A percentile compares a stretch with the other conserved stretches of the same genome.
Conservation (phyloP, 768 basidiomycete genomes). For the Ephemerocybe angulata region DNA sequence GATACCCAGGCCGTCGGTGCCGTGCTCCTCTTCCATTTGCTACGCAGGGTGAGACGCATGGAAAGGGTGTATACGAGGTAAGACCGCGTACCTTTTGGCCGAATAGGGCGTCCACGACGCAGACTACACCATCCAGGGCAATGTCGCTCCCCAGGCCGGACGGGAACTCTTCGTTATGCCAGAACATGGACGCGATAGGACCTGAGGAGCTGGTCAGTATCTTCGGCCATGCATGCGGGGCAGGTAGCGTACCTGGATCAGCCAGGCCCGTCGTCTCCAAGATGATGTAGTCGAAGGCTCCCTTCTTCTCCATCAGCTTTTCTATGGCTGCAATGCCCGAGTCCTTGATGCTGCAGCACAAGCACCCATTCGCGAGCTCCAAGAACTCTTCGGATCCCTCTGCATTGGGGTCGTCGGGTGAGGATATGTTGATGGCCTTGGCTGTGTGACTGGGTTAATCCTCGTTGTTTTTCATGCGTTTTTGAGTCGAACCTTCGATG, state of each 20-base stretch:
- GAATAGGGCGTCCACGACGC: constrained; percentile 88
- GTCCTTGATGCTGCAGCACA: constrained; percentile 99
- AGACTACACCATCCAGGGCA: constrained; percentile 82
- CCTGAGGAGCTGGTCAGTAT: constrained; percentile 35
- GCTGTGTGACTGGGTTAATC: constrained; percentile 41
- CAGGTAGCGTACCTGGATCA: constrained; percentile 67
- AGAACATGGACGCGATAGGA: constrained; percentile 85
- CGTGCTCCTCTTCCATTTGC: constrained; percentile 85
- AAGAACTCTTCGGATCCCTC: constrained; percentile 80
- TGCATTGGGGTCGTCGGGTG: constrained; percentile 56
- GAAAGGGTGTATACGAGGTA: not conserved
- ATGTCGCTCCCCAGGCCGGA: constrained; percentile 67
- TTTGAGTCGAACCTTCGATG: constrained; percentile 70
- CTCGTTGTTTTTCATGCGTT: constrained; percentile 1
- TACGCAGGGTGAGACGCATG: constrained; percentile 24
- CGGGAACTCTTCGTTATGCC: constrained; percentile 82
- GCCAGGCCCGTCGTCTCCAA: constrained; percentile 95
- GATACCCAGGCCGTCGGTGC: constrained; percentile 42
- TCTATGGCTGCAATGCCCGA: constrained; percentile 91
- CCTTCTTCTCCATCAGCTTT: constrained; percentile 81
- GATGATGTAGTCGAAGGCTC: constrained; percentile 91
- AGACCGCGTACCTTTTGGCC: constrained; percentile 41
- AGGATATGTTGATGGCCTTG: constrained; percentile 80
- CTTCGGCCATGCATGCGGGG: not conserved
- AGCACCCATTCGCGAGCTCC: constrained; percentile 91